These are phyloP conservation scores for Fraxinus latifolia DNA, from an alignment of 305 asterid genomes.

Conservation along the genomic window DNA sequence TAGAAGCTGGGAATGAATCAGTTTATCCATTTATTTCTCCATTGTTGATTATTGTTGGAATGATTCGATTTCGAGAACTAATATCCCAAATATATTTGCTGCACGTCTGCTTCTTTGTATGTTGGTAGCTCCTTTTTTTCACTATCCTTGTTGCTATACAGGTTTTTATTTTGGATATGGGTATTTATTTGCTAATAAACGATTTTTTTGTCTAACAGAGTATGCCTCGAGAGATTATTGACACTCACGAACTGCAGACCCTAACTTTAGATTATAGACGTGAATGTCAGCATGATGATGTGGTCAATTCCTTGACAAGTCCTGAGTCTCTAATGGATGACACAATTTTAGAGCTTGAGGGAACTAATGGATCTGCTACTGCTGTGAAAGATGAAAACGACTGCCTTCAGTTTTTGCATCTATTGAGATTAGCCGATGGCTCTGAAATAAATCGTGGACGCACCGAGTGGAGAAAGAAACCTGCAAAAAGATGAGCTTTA, in stretches of 20 bases:
- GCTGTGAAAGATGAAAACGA: conserved; percentile 36
- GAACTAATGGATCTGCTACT: conserved; percentile 48
- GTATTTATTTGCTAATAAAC: conserved; percentile 3
- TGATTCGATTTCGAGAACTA: neutral
- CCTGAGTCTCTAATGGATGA: conserved; percentile 41
- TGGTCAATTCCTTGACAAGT: conserved; percentile 82
- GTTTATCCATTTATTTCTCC: neutral
- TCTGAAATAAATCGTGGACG: conserved; percentile 81
- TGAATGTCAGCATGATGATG: conserved; percentile 80
- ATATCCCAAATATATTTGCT: neutral
- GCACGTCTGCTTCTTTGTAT: neutral
- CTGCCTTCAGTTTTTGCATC: conserved; percentile 55
- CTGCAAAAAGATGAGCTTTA: conserved; percentile 43
- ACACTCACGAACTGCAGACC: conserved; percentile 71
- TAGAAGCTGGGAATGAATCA: neutral
- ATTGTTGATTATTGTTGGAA: neutral
- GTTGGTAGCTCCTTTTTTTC: neutral
- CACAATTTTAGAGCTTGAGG: conserved; percentile 28
- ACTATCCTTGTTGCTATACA: neutral
- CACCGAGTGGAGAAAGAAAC: conserved; percentile 81
- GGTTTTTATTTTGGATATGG: neutral
- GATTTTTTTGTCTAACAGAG: conserved; percentile 49
- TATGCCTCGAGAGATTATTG: conserved; percentile 79
- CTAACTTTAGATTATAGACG: conserved; percentile 90
- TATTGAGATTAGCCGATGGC: conserved; percentile 62